These are phyloP conservation scores for Aspergillus sergii DNA, from an alignment of 2,329 filamentous ascomycete genomes.

Conservation along the genomic window DNA sequence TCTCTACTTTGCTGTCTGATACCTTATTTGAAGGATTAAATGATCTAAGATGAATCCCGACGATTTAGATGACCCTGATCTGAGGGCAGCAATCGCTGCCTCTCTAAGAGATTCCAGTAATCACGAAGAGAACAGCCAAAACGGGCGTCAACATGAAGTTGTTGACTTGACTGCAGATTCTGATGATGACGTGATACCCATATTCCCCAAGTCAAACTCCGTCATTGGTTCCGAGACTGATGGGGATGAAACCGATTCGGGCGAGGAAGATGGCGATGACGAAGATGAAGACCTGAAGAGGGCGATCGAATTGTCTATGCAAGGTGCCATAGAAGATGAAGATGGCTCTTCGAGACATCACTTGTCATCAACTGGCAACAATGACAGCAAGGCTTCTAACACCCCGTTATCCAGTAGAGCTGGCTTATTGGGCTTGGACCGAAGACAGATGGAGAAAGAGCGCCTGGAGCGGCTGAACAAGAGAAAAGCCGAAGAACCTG, in stretches of 20 bases:
- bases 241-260: constrained; percentile 9
- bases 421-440: constrained; percentile 63
- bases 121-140: not conserved
- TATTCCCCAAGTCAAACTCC: constrained; percentile 32
- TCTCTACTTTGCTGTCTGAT: not conserved
- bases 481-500: constrained; percentile 51
- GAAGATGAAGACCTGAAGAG: constrained; percentile 40
- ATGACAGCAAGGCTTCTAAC: not conserved
- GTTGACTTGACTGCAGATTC: constrained; percentile 40
- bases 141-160: constrained; percentile 15
- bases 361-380: not conserved
- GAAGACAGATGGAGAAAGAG: constrained; percentile 83
- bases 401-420: not conserved
- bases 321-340: constrained; percentile 22
- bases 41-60: constrained; percentile 12
- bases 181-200: constrained; percentile 27
- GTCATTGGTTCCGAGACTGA: constrained; percentile 29
- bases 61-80: constrained; percentile 16
- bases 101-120: constrained; percentile 23
- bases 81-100: constrained; percentile 22
- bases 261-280: constrained; percentile 16
- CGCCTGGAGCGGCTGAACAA: constrained; percentile 70
- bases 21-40: not conserved
- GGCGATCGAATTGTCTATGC: constrained; percentile 39
- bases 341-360: not conserved